A percentile compares a stretch with the other conserved stretches of the same genome.
Conservation (phyloP, 148 eudicot genomes). For the Fagopyrum esculentum region DNA sequence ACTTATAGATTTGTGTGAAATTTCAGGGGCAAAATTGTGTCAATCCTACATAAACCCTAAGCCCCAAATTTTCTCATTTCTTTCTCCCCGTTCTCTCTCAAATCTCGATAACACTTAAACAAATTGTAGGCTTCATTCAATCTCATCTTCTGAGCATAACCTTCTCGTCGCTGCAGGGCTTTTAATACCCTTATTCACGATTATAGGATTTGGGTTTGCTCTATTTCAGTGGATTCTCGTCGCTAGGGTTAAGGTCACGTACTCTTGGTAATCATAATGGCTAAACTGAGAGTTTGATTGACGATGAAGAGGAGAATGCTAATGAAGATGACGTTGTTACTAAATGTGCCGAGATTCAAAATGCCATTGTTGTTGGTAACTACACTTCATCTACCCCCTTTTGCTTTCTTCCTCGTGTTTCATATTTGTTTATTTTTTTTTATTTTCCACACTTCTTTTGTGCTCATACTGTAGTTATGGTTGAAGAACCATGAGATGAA, state of each 20-base stretch:
- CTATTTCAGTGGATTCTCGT: slow-evolving; percentile 57
- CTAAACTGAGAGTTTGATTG: slow-evolving; percentile 38
- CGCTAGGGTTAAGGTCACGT: slow-evolving; percentile 38
- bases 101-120: no score
- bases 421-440: background rate
- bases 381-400: background rate
- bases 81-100: no score
- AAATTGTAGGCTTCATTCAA: no score
- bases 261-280: slow-evolving; percentile 46
- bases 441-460: background rate
- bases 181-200: slow-evolving; percentile 55
- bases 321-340: slow-evolving; percentile 39
- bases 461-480: background rate
- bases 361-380: slow-evolving; percentile 67
- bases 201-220: slow-evolving; percentile 53
- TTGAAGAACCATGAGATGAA: no score
- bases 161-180: slow-evolving; percentile 28
- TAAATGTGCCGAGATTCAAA: slow-evolving; percentile 70
- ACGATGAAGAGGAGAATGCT: slow-evolving; percentile 46
- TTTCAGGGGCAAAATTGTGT: no score
- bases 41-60: no score
- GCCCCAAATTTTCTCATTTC: no score
- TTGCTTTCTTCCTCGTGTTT: background rate
- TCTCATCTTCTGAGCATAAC: no score
- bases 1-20: no score